Base-by-base conservation (phyloP, 2,329 filamentous ascomycete species). In the Exophiala viscosa region DNA sequence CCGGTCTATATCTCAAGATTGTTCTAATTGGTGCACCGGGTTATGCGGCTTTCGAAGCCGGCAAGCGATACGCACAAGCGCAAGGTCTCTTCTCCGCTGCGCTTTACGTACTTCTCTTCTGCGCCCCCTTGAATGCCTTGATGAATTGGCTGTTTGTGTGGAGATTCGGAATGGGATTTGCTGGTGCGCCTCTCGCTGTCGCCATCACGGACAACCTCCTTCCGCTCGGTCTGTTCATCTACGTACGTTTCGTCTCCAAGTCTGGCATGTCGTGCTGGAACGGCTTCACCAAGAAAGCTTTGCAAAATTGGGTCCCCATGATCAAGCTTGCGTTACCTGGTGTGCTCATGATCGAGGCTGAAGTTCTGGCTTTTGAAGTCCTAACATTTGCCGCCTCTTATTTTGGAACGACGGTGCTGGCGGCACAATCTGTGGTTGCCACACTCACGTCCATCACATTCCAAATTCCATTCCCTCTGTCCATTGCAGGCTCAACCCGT, bases 281-380 rank as follows among this genome's bases (percentile, higher is more conserved):
- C 54, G 88, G 88, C 1, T 86, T 92, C 67, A 84, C 83, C n/a
- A 75, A 70, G 53, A 81, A 81, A 35, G 85, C 86, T 0, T 76
- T 90, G 47, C 73, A 74, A 32, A 92, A 92, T 66, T 93, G 88
- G 88, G 76, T 77, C 1, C 85, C 86, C 7, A 95, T 95, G 92
- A 82, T 97, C 63, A 83, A 84, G 43, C 84, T 97, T 34, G 90
- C 92, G 0, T 74, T 96, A 10, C 91, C 92, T 0, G 92, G 92
- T 1, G 84, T 97, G 67, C 75, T 96, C 60, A 96, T 96, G 91
- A 87, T 97, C 1, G 85, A 95, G 68, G 90, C 92, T 4, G 92
- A 97, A 68, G 95, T 88, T 73, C 79, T 96, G 9, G 90, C 91
- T 5, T 97, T 97, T 68, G 92, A 97, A 69, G 83, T 96, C 44